phyloP scores from a whole-genome alignment of 2,329 filamentous ascomycete species.

The Periconia sp. region DNA sequence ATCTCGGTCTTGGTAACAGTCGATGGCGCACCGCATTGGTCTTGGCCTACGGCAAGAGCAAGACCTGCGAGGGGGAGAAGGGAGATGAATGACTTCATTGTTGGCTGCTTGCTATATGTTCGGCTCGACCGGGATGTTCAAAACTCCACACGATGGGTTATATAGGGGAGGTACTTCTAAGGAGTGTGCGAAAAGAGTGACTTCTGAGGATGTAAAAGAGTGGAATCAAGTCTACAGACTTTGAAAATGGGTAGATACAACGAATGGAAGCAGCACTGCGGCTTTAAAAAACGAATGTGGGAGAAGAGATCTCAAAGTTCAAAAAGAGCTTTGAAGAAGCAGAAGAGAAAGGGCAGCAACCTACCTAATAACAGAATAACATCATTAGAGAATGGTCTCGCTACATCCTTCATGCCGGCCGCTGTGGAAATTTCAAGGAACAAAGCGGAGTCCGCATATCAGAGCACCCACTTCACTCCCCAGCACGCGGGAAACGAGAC shows the following conservation, averaged over 20 bases:
- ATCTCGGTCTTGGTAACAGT: conserved; percentile 20
- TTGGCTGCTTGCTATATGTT: conserved; percentile 10
- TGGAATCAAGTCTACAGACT: conserved; percentile 17
- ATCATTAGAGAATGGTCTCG: too few relatives aligned
- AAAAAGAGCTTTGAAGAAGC: conserved; percentile 1
- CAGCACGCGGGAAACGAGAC: too few relatives aligned
- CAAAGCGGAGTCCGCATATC: conserved; percentile 5
- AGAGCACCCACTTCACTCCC: too few relatives aligned
- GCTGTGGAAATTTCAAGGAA: conserved; percentile 9
- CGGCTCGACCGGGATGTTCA: too few relatives aligned
- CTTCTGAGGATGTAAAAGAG: conserved; percentile 9
- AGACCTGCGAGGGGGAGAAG: conserved; percentile 33
- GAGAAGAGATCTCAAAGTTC: conserved; percentile 12
- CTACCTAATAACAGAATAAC: conserved; percentile 2
- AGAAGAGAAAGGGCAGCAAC: conserved; percentile 1
- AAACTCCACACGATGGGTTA: too few relatives aligned
- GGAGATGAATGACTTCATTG: conserved; percentile 36
- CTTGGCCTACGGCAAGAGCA: conserved; percentile 32
- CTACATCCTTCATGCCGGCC: too few relatives aligned
- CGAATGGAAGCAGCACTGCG: conserved; percentile 36
- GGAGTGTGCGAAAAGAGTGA: conserved; percentile 8
- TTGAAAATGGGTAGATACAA: conserved; percentile 13
- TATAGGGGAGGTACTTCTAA: conserved; percentile 12
- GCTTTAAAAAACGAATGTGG: conserved; percentile 26
- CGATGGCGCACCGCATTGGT: conserved; percentile 21